phyloP scores from a whole-genome alignment of 805 yeast genomes.

The Suhomyces sp. region DNA sequence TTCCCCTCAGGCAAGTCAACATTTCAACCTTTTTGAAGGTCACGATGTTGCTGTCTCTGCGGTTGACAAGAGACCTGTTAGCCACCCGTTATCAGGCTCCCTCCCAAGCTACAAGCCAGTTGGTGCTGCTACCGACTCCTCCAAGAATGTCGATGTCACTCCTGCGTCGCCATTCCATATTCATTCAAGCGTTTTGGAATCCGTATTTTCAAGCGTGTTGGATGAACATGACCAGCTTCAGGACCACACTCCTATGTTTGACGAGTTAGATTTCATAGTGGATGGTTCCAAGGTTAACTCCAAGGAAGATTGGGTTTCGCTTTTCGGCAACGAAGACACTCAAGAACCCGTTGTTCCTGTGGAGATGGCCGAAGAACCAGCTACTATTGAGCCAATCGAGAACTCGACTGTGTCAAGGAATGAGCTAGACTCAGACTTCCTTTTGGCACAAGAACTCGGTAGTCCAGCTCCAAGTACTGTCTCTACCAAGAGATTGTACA shows the following conservation, averaged over 20 bases:
- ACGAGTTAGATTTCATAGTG: conserved; percentile 46
- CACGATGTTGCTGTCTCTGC: conserved; percentile 2
- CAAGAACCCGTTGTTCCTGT: conserved; percentile 12
- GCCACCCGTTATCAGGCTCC: conserved; percentile 5
- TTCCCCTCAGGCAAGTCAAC: conserved; percentile 16
- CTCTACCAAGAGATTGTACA: conserved; percentile 20
- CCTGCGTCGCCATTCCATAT: conserved; percentile 49
- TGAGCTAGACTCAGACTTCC: conserved; percentile 2
- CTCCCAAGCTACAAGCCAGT: conserved; percentile 7
- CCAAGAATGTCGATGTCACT: conserved; percentile 7
- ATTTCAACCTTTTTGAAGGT: conserved; percentile 9
- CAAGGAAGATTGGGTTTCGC: conserved; percentile 60
- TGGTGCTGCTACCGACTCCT: too few relatives aligned
- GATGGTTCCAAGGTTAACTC: conserved; percentile 39
- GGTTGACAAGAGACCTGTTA: conserved; percentile 5
- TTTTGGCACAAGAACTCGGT: conserved; percentile 5
- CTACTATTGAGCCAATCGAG: not conserved
- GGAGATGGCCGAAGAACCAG: conserved; percentile 4
- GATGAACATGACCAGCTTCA: conserved; percentile 32
- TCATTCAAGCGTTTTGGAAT: conserved; percentile 51
- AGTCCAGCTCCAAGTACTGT: conserved; percentile 5
- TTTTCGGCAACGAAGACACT: conserved; percentile 41
- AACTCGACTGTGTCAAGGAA: not conserved
- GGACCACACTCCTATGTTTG: conserved; percentile 61
- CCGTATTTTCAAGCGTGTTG: conserved; percentile 45